These are phyloP conservation scores for Triticum monococcum DNA, from an alignment of 176 grass and related monocot genomes.

Conservation along the genomic window DNA sequence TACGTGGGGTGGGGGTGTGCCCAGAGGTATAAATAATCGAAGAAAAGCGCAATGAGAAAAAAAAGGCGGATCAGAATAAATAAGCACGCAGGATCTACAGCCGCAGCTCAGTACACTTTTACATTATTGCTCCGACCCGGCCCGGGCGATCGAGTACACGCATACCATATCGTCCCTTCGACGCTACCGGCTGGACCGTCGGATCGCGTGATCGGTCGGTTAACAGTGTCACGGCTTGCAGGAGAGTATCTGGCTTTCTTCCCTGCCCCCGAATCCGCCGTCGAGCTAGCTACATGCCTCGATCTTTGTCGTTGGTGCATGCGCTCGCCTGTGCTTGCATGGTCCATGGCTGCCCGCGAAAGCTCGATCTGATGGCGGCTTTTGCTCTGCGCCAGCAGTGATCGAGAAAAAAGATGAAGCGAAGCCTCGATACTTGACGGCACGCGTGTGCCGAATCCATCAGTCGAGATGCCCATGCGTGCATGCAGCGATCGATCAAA, in stretches of 20 bases:
- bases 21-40: constrained; percentile 36
- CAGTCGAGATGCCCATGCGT: background rate
- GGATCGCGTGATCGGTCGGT: background rate
- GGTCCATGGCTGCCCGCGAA: constrained; percentile 2
- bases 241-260: background rate
- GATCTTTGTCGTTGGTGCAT: constrained; percentile 1
- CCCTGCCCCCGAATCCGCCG: background rate
- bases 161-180: background rate
- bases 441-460: background rate
- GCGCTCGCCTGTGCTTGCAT: background rate
- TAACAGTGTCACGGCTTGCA: background rate
- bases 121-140: background rate
- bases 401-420: background rate
- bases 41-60: background rate
- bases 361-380: background rate
- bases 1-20: constrained; percentile 16
- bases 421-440: background rate
- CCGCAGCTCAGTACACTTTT: background rate
- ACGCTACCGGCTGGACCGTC: background rate
- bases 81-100: constrained; percentile 7
- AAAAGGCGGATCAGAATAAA: constrained; percentile 9
- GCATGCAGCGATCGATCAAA: background rate
- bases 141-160: background rate
- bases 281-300: background rate
- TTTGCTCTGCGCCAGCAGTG: background rate